A percentile compares a stretch with the other conserved stretches of the same genome.
These are phyloP conservation scores for Cryptomeria japonica DNA, from an alignment of 75 land plant genomes.

Conservation along the genomic window DNA sequence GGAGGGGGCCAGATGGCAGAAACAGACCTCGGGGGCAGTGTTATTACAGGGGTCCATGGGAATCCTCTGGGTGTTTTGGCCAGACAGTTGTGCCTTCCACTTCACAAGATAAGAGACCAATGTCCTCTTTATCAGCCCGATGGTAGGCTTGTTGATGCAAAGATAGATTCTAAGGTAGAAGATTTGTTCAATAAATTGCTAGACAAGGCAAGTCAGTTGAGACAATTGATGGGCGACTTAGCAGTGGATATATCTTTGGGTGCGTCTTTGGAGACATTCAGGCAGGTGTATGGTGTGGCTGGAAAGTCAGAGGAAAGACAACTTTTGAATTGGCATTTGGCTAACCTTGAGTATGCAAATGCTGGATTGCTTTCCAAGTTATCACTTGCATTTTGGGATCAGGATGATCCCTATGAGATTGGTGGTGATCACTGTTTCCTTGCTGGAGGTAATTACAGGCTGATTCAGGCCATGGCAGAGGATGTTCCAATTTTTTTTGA, in stretches of 20 bases:
- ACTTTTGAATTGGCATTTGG: slow-evolving; percentile 91
- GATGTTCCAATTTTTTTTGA: slow-evolving; percentile 77
- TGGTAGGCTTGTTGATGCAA: slow-evolving; percentile 58
- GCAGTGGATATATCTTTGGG: slow-evolving; percentile 69
- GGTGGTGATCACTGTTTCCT: slow-evolving; percentile 94
- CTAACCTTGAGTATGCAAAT: slow-evolving; percentile 93
- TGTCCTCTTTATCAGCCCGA: slow-evolving; percentile 85
- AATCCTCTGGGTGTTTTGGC: slow-evolving; percentile 92
- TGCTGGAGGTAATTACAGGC: slow-evolving; percentile 79
- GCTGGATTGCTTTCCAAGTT: slow-evolving; percentile 77
- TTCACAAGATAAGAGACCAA: slow-evolving; percentile 86
- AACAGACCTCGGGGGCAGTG: slow-evolving; percentile 91
- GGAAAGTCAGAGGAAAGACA: slow-evolving; percentile 53
- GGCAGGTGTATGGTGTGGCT: slow-evolving; percentile 58
- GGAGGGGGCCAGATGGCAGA: slow-evolving; percentile 52
- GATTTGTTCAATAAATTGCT: slow-evolving; percentile 79
- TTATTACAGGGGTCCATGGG: slow-evolving; percentile 93
- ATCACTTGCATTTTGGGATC: slow-evolving; percentile 90
- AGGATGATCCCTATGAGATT: slow-evolving; percentile 97
- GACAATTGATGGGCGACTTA: slow-evolving; percentile 58
- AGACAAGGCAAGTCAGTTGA: slow-evolving; percentile 62
- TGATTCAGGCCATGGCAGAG: slow-evolving; percentile 74
- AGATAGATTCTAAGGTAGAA: slow-evolving; percentile 65
- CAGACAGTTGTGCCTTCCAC: slow-evolving; percentile 77
- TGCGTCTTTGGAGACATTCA: slow-evolving; percentile 60